A percentile compares a stretch with the other conserved stretches of the same genome.
Conservation (phyloP, 257 asterid genomes). For the Solanum boliviense region DNA sequence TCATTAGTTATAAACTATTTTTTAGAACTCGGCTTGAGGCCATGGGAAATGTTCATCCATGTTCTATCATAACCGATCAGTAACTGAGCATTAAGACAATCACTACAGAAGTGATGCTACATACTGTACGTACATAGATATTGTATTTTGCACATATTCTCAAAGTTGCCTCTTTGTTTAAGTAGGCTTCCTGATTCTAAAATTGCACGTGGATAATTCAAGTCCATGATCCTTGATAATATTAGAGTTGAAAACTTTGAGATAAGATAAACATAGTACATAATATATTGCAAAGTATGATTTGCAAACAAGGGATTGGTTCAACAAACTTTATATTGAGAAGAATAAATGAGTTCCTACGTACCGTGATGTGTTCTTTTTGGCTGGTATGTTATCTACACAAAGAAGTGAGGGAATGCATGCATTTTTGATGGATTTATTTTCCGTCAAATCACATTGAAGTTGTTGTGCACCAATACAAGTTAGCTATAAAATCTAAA, state of each 20-base stretch:
- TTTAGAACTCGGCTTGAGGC: background rate
- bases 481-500: background rate
- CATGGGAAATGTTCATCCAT: background rate
- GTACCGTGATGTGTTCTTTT: background rate
- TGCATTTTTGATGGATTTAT: background rate
- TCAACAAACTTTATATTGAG: background rate
- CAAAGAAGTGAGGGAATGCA: background rate
- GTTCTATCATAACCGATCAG: background rate
- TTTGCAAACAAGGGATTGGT: background rate
- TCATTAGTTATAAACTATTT: background rate
- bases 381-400: background rate
- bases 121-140: background rate
- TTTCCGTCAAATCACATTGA: background rate
- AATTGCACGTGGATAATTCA: background rate
- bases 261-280: background rate
- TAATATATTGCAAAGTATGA: background rate
- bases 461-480: background rate
- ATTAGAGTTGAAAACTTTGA: background rate
- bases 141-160: background rate
- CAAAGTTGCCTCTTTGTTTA: background rate
- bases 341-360: background rate
- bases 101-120: background rate
- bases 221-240: background rate
- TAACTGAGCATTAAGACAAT: background rate
- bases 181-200: background rate